phyloP scores from a whole-genome alignment of 192 early-diverging fungal genomes.

The Rhizophagus prolifer region DNA sequence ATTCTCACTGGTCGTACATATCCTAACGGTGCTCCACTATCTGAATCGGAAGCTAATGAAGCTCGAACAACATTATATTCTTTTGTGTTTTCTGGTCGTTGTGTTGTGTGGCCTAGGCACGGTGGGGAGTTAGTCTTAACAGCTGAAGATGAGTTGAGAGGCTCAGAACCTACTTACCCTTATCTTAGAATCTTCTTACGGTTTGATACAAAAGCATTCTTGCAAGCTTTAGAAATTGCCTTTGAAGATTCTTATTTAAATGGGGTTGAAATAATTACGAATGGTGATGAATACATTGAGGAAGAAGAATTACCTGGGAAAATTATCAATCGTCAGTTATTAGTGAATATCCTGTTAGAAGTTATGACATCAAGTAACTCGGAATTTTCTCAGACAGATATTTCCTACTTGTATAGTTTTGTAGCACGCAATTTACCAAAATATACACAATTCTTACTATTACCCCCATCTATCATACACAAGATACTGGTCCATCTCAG shows the following conservation, averaged over 20 bases:
- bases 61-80: conserved; percentile 56
- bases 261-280: conserved; percentile 46
- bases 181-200: conserved; percentile 53
- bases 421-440: conserved; percentile 55
- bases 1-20: conserved; percentile 51
- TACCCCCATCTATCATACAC: conserved; percentile 54
- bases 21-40: conserved; percentile 45
- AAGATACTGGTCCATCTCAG: conserved; percentile 50
- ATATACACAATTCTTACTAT: conserved; percentile 53
- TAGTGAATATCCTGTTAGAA: conserved; percentile 60
- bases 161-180: conserved; percentile 60
- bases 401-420: conserved; percentile 56
- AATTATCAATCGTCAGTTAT: conserved; percentile 57
- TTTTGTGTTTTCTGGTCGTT: conserved; percentile 61
- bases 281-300: conserved; percentile 32
- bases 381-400: conserved; percentile 38
- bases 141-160: conserved; percentile 49
- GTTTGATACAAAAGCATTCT: conserved; percentile 52
- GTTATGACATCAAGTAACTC: conserved; percentile 49
- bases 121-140: conserved; percentile 57
- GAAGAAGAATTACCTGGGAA: conserved; percentile 54
- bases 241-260: conserved; percentile 64
- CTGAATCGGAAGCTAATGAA: conserved; percentile 43
- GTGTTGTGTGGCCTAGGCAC: conserved; percentile 58
- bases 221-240: conserved; percentile 52